phyloP scores from a whole-genome alignment of 768 basidiomycete species.

The Pisolithus microcarpus region DNA sequence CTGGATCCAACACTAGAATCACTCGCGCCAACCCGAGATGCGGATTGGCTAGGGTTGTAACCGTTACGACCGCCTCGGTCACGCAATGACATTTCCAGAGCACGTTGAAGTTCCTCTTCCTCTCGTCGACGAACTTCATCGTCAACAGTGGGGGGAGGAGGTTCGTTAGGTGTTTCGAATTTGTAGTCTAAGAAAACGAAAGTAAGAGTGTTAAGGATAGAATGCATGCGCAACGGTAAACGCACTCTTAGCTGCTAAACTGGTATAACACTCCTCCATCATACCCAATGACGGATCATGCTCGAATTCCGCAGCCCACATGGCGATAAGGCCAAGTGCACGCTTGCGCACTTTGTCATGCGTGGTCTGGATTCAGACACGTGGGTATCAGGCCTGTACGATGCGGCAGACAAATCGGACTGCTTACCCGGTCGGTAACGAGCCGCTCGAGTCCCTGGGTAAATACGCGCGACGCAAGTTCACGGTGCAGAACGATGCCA shows the following conservation, averaged over 20 bases:
- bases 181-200: constrained; percentile 50
- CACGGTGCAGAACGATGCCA: constrained; percentile 68
- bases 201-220: constrained; percentile 5
- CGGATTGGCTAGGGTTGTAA: constrained; percentile 37
- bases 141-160: constrained; percentile 62
- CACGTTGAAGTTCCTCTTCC: constrained; percentile 92
- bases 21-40: constrained; percentile 30
- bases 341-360: constrained; percentile 86
- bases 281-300: constrained; percentile 73
- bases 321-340: constrained; percentile 61
- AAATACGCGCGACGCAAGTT: constrained; percentile 86
- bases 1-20: constrained; percentile 20
- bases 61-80: constrained; percentile 76
- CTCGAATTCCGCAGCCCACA: constrained; percentile 84
- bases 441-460: constrained; percentile 84
- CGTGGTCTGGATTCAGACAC: constrained; percentile 53
- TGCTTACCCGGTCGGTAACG: constrained; percentile 75
- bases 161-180: constrained; percentile 55
- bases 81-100: constrained; percentile 85
- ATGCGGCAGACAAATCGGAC: neutral
- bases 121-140: constrained; percentile 78
- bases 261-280: constrained; percentile 86
- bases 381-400: constrained; percentile 8
- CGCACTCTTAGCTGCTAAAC: constrained; percentile 76
- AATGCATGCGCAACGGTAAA: neutral